Evolutionary conservation across 2,329 filamentous ascomycete genomes (phyloP), one percentile per base, ranked within the genome.

Genomic region (Celoporthe dispersa): DNA sequence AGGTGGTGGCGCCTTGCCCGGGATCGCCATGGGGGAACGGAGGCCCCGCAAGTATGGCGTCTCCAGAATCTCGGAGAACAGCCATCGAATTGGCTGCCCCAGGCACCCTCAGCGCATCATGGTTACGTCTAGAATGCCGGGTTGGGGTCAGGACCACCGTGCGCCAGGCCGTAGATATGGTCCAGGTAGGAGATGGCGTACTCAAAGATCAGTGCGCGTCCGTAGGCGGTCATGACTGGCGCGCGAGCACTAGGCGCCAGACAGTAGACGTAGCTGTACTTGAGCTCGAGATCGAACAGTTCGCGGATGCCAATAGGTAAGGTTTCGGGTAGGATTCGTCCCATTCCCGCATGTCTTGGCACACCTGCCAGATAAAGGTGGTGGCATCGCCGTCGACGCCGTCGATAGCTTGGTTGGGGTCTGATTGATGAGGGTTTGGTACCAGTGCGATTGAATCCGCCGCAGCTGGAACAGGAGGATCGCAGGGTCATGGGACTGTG

Each of bases 211-310:
- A 97, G 84, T 39, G 90, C 85, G 72, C 94, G 92, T 51, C 91
- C 92, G 77, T 95, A 94, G 61, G 93, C 88, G 3, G 89, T 91
- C 64, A 94, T 89, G 31, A 87, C 84, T 0, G 93, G 92, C 3
- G 92, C 89, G 61, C 91, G 86, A 1, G 90, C 88, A 48, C 92
- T 94, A 0, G 94, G 93, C 0, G 94, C 94, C 9, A 98, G 86
- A 69, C 95, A 92, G 78, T 98, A 94, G 33, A 97, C 91, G 75
- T 94, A 96, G 77, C 93, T 97, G 82, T 97, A 98, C 62, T 95
- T 87, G 57, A 97, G 70, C 78, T 99, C 96, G 22, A 97, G 88
- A 73, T 96, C 92, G 76, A 98, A 97, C 73, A 94, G 88, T 63
- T 92, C 87, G 53, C 90, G 87, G 73, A 94, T 90, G 35, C 88